Evolutionary conservation across 2,329 filamentous ascomycete genomes (phyloP).

Genomic region (Nigrospora osmanthi): DNA sequence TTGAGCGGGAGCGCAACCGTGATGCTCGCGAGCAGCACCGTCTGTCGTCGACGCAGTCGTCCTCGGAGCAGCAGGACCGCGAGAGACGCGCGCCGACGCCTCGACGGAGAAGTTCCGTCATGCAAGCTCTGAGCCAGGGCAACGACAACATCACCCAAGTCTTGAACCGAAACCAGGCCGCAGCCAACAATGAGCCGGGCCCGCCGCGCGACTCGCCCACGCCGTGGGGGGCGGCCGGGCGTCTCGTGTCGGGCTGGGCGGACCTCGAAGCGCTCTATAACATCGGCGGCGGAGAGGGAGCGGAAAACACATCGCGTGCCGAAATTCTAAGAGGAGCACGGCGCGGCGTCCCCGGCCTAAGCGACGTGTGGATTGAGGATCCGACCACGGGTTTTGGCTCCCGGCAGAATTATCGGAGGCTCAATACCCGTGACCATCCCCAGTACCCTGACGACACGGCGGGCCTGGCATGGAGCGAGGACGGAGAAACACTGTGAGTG

Average conservation of each 20-base stretch:
- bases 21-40: slow-evolving; percentile 18
- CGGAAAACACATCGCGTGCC: slow-evolving; percentile 15
- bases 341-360: slow-evolving; percentile 18
- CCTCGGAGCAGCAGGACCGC: slow-evolving; percentile 18
- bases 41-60: slow-evolving; percentile 11
- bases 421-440: slow-evolving; percentile 26
- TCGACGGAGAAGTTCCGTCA: slow-evolving; percentile 19
- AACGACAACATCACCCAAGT: slow-evolving; percentile 13
- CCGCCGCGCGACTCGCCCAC: slow-evolving; percentile 15
- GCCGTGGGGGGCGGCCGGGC: slow-evolving; percentile 15
- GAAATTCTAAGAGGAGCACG: slow-evolving; percentile 16
- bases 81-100: slow-evolving; percentile 19
- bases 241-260: slow-evolving; percentile 26
- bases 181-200: slow-evolving; percentile 9
- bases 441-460: slow-evolving; percentile 50
- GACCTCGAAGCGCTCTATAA: slow-evolving; percentile 35
- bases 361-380: slow-evolving; percentile 22
- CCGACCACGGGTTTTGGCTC: slow-evolving; percentile 11
- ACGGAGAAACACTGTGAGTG: slow-evolving; percentile 52
- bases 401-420: slow-evolving; percentile 16
- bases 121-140: slow-evolving; percentile 19
- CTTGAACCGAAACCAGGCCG: slow-evolving; percentile 11
- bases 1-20: slow-evolving; percentile 21
- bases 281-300: slow-evolving; percentile 15
- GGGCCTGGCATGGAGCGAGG: slow-evolving; percentile 54